Evolutionary conservation across 1,284 basidiomycete genomes (phyloP).

Genomic region (Tilletia indica): DNA sequence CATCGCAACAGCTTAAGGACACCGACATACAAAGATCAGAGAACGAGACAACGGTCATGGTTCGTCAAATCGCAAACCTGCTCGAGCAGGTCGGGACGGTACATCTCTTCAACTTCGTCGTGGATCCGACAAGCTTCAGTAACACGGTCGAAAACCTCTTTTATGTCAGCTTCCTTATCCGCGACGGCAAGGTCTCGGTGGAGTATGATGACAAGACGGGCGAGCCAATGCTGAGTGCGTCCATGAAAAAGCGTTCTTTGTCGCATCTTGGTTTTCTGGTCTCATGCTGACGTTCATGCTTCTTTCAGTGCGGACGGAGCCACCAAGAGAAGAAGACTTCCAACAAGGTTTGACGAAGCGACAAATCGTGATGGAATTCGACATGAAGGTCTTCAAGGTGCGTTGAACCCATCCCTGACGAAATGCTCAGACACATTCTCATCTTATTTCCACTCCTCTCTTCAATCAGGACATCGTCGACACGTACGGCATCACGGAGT

Average conservation of each 20-base stretch:
- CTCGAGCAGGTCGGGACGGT: slow-evolving; percentile 59
- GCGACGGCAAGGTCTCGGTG: slow-evolving; percentile 70
- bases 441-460: neutral
- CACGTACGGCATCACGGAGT: slow-evolving; percentile 70
- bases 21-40: slow-evolving; percentile 41
- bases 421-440: neutral
- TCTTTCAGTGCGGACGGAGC: slow-evolving; percentile 21
- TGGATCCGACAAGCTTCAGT: slow-evolving; percentile 81
- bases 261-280: too few relatives aligned
- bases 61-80: slow-evolving; percentile 57
- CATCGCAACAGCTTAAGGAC: slow-evolving; percentile 30
- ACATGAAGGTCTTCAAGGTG: slow-evolving; percentile 77
- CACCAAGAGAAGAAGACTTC: slow-evolving; percentile 64
- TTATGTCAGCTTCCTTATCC: slow-evolving; percentile 83
- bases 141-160: slow-evolving; percentile 93
- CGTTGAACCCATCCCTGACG: slow-evolving; percentile 28
- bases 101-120: slow-evolving; percentile 77
- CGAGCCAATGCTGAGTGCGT: slow-evolving; percentile 72
- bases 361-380: slow-evolving; percentile 82
- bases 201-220: slow-evolving; percentile 62
- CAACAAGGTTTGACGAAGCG: slow-evolving; percentile 67
- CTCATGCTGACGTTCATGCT: neutral
- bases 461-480: slow-evolving; percentile 70
- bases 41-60: slow-evolving; percentile 43
- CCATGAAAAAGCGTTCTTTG: slow-evolving; percentile 19